Evolutionary conservation across 805 yeast genomes (phyloP), one percentile per base, ranked within the genome.

Genomic region (Saccharomycopsis schoenii): DNA sequence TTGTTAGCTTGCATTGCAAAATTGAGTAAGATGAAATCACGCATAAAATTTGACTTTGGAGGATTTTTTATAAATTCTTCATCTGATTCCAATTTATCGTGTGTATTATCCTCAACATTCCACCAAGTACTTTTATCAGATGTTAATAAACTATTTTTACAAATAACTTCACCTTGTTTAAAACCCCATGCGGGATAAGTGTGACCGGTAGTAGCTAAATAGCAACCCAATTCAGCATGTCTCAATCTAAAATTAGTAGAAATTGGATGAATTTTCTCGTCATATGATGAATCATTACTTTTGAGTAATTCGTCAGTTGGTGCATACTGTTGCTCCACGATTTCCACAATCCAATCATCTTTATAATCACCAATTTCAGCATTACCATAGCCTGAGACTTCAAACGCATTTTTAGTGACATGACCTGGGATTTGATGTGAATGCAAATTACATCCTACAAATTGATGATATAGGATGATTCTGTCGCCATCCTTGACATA

Each of bases 331-430:
- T 88, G 93, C 56, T 82, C 82, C 60, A 83, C 88, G 66, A 94
- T 79, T 74, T 93, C 97, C 54, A 93, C 77, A 43, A 86, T 75
- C 99, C 99, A 94, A 72, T 94, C 86, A 71, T 92, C 97, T 69
- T 88, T 88, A 3, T 72, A 72, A 68, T 93, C 98, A 63, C 94
- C 93, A 63, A 83, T 71, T 0, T 80, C 76, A 56, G 80, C 78
- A 65, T 83, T 81, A 61, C 97, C 96, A 70, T 90, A 90, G 69
- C 97, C 88, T 11, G 97, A 83, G 15, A 89, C 97, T 76, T 94
- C 99, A 75, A 78, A 86, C 59, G 81, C 81, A 42, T 78, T 73
- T 60, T 79, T 81, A 62, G 87, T 76, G 14, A 89, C 77, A 24
- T 94, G 94, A 1, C 96, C 96, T 2, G 83, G 75, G 58, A 94